Base-by-base conservation (phyloP, 2,329 filamentous ascomycete genomes). In the Lachnellula arida region DNA sequence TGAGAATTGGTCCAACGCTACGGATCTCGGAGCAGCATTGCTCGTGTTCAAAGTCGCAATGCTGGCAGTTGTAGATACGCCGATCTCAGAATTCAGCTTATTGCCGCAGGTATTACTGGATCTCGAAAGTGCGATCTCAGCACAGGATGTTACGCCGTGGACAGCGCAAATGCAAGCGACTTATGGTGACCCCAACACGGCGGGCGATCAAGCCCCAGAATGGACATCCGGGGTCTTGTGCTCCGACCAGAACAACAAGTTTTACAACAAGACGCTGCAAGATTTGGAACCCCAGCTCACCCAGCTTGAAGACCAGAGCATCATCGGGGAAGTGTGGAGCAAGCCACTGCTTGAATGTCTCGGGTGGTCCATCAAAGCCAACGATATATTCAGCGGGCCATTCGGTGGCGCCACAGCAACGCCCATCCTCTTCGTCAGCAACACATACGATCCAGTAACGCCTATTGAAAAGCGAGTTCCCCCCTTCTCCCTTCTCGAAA, bases 321-420 rank as follows among this genome's bases (percentile, higher is more conserved):
- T 53, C 23, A 49, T 53, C n/a, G 51, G 51, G 35, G 51, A 53
- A 35, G 15, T 42, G 1, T 53, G 46, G 51, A 53, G 43, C 25
- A 47, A 48, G 34, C 11, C 32, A 4, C 34, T 39, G 22, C 43
- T 53, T 14, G 51, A 44, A 42, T 53, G 51, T 32, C 22, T 37
- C 5, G 51, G 51, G 3, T 53, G 51, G 51, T 11, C 32, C 2
- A 48, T 53, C 14, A 49, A 49, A 43, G 32, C 35, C 19, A 39
- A 19, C 12, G 51, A 49, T 17, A 39, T 43, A 40, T 22, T 28
- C 35, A 28, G 6, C 12, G 28, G 44, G 34, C 51, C 40, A 39
- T 53, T 53, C 23, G 51, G 44, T 15, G 51, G 44, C 15, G 37
- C 49, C 25, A 49, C 46, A n/a, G 15, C 46, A 11, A 49, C 46